Conservation (phyloP, 106 monocot genomes). For the Acorus gramineus region DNA sequence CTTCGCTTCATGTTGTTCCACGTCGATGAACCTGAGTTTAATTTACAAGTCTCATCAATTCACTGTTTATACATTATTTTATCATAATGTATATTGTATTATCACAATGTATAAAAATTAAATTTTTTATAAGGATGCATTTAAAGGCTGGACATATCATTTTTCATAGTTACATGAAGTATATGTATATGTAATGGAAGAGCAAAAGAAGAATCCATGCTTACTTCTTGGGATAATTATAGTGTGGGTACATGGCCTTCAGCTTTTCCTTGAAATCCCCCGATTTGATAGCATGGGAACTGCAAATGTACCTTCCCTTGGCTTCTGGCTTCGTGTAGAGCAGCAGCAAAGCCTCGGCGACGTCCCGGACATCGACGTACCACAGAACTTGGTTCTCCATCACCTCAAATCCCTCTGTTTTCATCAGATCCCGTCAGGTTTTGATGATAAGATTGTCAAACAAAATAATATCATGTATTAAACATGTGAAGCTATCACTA, state of each 20-base stretch:
- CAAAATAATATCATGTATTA: too few relatives aligned
- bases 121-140: too few relatives aligned
- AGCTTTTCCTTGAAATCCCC: slow-evolving; percentile 26
- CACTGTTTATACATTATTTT: background rate
- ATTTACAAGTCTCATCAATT: background rate
- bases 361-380: slow-evolving; percentile 61
- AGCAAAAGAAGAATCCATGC: background rate
- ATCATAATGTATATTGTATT: background rate
- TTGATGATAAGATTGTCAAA: too few relatives aligned
- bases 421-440: too few relatives aligned
- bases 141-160: too few relatives aligned
- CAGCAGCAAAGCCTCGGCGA: slow-evolving; percentile 56
- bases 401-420: slow-evolving; percentile 5
- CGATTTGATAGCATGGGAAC: slow-evolving; percentile 12
- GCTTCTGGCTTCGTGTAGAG: slow-evolving; percentile 58
- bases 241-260: slow-evolving; percentile 48
- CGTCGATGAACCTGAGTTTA: slow-evolving; percentile 19
- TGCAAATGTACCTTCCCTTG: slow-evolving; percentile 44
- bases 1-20: background rate
- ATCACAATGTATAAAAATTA: too few relatives aligned
- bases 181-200: background rate
- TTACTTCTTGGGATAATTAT: slow-evolving; percentile 47
- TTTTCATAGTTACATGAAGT: background rate
- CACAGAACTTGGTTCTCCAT: slow-evolving; percentile 13
- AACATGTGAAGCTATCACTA: too few relatives aligned